These are phyloP conservation scores for Eucalyptus erythrocorys DNA, from an alignment of 345 rosid species.

Conservation along the genomic window DNA sequence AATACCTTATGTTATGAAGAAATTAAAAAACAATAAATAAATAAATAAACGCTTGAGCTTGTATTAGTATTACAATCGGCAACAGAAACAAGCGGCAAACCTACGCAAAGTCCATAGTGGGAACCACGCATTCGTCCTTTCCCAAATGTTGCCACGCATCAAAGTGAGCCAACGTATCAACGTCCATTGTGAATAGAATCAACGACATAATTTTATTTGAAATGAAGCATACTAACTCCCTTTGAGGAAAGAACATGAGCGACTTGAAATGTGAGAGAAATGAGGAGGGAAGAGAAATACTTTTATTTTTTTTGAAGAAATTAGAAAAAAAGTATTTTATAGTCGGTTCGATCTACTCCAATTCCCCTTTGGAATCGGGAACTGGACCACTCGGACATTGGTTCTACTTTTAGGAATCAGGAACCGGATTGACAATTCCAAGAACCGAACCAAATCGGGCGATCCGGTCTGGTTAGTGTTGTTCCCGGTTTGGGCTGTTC, in stretches of 20 bases:
- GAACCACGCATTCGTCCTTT: constrained; percentile 46
- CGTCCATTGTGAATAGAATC: constrained; percentile 72
- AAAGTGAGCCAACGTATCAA: constrained; percentile 74
- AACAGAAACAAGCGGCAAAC: constrained; percentile 3
- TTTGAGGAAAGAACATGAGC: constrained; percentile 53
- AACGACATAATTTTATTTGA: constrained; percentile 54
- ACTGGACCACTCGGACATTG: accelerated
- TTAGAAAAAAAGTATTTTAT: no score
- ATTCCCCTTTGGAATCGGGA: no score
- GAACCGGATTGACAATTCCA: accelerated
- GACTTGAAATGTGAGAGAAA: constrained; percentile 20
- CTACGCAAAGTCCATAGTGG: constrained; percentile 73
- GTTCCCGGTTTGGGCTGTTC: accelerated
- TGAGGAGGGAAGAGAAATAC: neutral
- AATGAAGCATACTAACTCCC: constrained; percentile 81
- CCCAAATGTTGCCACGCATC: constrained; percentile 73
- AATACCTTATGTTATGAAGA: no score
- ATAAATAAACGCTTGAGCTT: neutral
- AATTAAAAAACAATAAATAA: no score
- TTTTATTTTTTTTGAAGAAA: no score
- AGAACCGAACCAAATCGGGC: accelerated
- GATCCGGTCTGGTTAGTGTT: accelerated
- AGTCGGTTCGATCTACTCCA: no score
- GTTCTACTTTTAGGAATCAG: no score
- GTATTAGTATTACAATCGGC: neutral